Evolutionary conservation across 257 asterid genomes (phyloP), one percentile per base, ranked within the genome.

Genomic region (Solanum sparsipilum): DNA sequence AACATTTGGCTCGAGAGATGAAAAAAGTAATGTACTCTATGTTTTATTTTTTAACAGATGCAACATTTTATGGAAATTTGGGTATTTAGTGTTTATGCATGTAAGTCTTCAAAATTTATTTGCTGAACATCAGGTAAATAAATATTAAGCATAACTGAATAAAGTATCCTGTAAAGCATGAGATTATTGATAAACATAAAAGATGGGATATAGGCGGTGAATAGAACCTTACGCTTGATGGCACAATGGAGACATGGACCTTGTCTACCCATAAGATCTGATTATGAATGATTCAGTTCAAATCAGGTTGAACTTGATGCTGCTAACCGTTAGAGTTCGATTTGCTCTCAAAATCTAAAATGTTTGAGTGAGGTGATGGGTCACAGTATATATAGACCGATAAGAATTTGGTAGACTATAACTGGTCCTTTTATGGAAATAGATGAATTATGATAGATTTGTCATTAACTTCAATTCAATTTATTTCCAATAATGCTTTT

Each of bases 211-310:
- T 7, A 36, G 18, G 35, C 4, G 73, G 60, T 48, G n/a, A 72
- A 38, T 3, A 81, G 13, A 23, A 72, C n/a, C 91, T 84, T 58
- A 90, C 88, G 29, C 4, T 29, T 68, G 4, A 90, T 85, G 65
- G 79, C 90, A 78, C 92, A 88, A 32, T 90, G 90, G 76, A 2
- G 21, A 84, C 92, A 88, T 32, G 86, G 89, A 10, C 92, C 90
- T 68, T 78, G 44, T 87, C 87, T 84, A 2, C 44, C 83, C 92
- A 88, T 85, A n/a, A 82, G 13, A 84, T 72, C 87, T 52, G 73
- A 4, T 36, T 65, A 12, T 70, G 52, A 86, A 41, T 25, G 15
- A 41, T 25, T 15, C 23, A 41, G 36, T 41, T 78, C n/a, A 78
- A 76, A 39, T 76, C 36, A 41, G 63, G 63, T 78, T 78, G n/a